phyloP scores from a whole-genome alignment of 306 rosid genomes.

The Casuarina equisetifolia region DNA sequence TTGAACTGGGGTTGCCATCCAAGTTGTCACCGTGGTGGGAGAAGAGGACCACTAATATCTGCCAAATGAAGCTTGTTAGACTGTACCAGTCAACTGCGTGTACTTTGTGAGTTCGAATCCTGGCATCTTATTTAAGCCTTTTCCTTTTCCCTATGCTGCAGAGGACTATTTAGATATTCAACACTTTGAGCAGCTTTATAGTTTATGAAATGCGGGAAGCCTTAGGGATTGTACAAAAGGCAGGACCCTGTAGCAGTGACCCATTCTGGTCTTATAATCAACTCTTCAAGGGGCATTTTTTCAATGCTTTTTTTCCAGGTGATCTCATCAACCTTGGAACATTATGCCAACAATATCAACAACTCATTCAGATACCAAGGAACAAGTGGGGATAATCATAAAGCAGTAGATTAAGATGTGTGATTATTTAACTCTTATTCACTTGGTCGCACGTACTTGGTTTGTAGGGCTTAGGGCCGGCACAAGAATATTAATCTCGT shows the following conservation, averaged over 20 bases:
- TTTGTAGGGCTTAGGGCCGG: conserved; percentile 15
- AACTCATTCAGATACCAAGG: neutral
- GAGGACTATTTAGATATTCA: neutral
- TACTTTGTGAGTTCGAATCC: no score
- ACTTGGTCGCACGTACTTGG: conserved; percentile 2
- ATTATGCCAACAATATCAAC: neutral
- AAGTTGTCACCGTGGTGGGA: no score
- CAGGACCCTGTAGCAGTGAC: neutral
- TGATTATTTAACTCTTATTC: neutral
- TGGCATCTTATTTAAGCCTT: neutral
- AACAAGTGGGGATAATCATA: neutral
- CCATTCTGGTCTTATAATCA: neutral
- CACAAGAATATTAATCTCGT: conserved; percentile 4
- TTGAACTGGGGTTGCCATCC: no score
- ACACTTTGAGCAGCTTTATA: no score
- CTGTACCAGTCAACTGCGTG: no score
- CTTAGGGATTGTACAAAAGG: neutral
- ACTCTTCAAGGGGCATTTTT: neutral
- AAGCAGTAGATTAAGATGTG: conserved; percentile 20
- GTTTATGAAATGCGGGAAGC: neutral
- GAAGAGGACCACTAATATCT: no score
- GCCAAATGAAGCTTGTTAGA: no score
- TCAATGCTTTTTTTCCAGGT: conserved; percentile 5
- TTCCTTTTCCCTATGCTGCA: neutral
- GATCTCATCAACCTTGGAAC: neutral